phyloP scores from a whole-genome alignment of 768 basidiomycete species.

The Exidia glandulosa region DNA sequence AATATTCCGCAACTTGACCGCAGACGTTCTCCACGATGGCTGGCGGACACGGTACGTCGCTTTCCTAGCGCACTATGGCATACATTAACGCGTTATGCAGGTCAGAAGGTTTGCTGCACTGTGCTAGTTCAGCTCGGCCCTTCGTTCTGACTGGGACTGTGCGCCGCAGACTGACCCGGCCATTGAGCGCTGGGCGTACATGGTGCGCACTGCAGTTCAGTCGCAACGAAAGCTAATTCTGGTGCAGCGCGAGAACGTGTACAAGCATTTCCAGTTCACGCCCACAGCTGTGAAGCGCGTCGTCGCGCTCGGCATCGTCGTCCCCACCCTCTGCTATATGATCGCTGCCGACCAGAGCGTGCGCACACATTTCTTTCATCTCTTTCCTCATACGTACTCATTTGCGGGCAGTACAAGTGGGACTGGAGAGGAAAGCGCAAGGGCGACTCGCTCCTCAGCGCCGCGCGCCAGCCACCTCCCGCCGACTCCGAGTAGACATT shows the following conservation, averaged over 20 bases:
- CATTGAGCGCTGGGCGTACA: conserved; percentile 46
- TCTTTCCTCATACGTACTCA: not conserved
- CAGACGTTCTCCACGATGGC: conserved; percentile 36
- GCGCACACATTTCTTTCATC: not conserved
- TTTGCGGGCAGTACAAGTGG: conserved; percentile 1
- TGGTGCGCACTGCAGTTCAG: conserved; percentile 29
- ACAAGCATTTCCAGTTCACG: conserved; percentile 75
- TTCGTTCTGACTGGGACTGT: not conserved
- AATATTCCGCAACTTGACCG: conserved; percentile 4
- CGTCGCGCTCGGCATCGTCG: conserved; percentile 47
- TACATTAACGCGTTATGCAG: conserved; percentile 1
- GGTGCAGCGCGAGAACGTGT: conserved; percentile 69
- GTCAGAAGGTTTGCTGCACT: not conserved
- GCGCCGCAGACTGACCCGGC: conserved; percentile 39
- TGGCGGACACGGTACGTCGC: conserved; percentile 46
- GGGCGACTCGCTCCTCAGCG: not conserved
- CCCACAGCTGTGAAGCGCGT: conserved; percentile 49
- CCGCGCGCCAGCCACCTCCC: not conserved
- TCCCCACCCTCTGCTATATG: conserved; percentile 47
- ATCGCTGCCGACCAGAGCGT: conserved; percentile 15
- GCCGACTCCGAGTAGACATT: no score
- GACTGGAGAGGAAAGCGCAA: not conserved
- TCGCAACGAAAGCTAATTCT: not conserved
- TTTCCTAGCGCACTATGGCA: conserved; percentile 1
- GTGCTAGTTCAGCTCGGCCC: not conserved